phyloP scores from a whole-genome alignment of 2,329 filamentous ascomycete species.

The Fusarium solani-melongenae region DNA sequence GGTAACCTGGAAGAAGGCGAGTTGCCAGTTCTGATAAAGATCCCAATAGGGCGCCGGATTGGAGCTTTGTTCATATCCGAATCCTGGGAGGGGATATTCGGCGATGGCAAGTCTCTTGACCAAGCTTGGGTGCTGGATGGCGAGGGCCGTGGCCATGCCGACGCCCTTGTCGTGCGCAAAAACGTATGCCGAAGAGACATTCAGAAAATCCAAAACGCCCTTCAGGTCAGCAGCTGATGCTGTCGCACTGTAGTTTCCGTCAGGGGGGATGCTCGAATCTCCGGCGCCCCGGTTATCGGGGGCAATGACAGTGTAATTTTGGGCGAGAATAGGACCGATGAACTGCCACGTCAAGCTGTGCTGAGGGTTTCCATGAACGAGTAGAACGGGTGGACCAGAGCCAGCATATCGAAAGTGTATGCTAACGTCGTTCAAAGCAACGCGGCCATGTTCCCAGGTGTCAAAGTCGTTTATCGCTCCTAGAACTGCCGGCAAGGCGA shows the following conservation, averaged over 20 bases:
- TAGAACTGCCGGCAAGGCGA: neutral
- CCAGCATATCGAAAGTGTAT: conserved; percentile 57
- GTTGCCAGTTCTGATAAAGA: conserved; percentile 54
- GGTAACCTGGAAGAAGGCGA: conserved; percentile 58
- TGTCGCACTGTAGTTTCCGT: conserved; percentile 54
- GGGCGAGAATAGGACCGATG: conserved; percentile 53
- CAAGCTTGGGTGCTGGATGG: conserved; percentile 48
- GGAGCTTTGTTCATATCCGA: conserved; percentile 50
- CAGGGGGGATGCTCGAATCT: conserved; percentile 52
- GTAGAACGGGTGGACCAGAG: conserved; percentile 52
- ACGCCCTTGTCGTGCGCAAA: conserved; percentile 59
- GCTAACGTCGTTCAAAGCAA: conserved; percentile 52
- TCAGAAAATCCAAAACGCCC: conserved; percentile 55
- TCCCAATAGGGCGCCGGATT: conserved; percentile 50
- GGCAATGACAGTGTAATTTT: conserved; percentile 57
- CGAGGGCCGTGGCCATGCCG: conserved; percentile 54
- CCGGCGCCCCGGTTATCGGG: conserved; percentile 55
- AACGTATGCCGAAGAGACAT: conserved; percentile 54
- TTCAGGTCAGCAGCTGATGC: conserved; percentile 53
- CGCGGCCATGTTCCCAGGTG: conserved; percentile 50
- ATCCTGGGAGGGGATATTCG: conserved; percentile 57
- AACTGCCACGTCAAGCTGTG: conserved; percentile 53
- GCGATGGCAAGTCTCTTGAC: conserved; percentile 50
- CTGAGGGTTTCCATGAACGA: conserved; percentile 56
- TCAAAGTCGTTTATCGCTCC: conserved; percentile 45